These are phyloP conservation scores for Exophiala sp. DNA, from an alignment of 2,329 filamentous ascomycete species.

Conservation along the genomic window DNA sequence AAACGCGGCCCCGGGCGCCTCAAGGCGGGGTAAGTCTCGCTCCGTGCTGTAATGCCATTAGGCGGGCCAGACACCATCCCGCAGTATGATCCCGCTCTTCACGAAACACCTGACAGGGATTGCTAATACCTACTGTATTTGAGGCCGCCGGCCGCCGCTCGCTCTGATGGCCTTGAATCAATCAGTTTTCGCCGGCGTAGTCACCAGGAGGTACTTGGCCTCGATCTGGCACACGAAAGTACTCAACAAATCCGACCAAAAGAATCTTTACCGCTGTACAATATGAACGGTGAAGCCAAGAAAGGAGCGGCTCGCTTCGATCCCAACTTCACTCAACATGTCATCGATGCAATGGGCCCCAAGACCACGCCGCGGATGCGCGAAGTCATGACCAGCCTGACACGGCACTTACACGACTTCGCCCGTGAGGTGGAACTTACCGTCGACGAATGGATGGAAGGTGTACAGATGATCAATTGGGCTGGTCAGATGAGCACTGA, in stretches of 20 bases:
- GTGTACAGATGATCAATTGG: constrained; percentile 58
- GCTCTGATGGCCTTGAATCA: too few species aligned
- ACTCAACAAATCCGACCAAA: too few species aligned
- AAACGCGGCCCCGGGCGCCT: background rate
- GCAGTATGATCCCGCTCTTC: background rate
- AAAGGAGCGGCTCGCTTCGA: constrained; percentile 35
- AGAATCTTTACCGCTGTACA: background rate
- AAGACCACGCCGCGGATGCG: constrained; percentile 65
- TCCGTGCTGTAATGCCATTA: background rate
- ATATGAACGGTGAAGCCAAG: constrained; percentile 12
- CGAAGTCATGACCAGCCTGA: constrained; percentile 55
- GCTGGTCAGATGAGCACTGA: constrained; percentile 61
- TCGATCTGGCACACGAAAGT: too few species aligned
- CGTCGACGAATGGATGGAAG: constrained; percentile 57
- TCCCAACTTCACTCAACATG: constrained; percentile 60
- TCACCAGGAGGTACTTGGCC: too few species aligned
- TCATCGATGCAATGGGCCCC: constrained; percentile 71
- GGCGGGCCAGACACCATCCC: background rate
- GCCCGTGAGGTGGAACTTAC: constrained; percentile 58
- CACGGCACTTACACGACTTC: constrained; percentile 58
- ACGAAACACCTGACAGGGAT: background rate
- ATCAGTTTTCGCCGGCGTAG: too few species aligned
- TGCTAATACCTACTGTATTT: background rate
- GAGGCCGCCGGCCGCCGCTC: background rate
- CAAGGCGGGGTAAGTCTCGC: background rate